A percentile compares a stretch with the other conserved stretches of the same genome.
Conservation (phyloP, 73 alveolate genomes). For the Symbiodinium pilosum region DNA sequence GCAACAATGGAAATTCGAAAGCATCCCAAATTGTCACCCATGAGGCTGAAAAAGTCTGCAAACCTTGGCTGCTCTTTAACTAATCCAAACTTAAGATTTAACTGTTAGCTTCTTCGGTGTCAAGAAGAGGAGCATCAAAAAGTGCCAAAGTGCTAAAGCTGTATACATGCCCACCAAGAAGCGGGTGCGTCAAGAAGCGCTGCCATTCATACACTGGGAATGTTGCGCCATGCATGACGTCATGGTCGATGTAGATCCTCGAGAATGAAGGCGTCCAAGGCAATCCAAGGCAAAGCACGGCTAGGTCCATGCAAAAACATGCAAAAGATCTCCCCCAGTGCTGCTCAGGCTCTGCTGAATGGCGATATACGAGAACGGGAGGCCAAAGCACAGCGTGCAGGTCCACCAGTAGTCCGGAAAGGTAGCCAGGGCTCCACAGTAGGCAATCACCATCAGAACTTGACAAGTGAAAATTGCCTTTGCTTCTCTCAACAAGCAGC, state of each 20-base stretch:
- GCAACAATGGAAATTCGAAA: neutral
- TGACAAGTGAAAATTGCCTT: constrained; percentile 51
- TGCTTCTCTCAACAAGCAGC: neutral
- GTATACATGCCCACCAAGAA: neutral
- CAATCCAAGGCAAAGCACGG: neutral
- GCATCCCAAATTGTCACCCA: too few relatives aligned
- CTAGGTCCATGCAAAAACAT: too few relatives aligned
- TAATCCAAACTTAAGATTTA: too few relatives aligned
- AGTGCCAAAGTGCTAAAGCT: neutral
- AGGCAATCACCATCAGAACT: constrained; percentile 35
- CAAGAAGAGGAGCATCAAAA: neutral
- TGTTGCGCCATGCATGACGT: constrained; percentile 93
- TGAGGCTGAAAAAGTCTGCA: neutral
- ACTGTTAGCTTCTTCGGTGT: neutral
- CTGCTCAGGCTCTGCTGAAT: constrained; percentile 19
- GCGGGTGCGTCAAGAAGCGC: constrained; percentile 77
- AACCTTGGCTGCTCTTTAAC: neutral
- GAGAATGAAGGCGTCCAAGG: neutral
- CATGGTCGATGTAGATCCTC: constrained; percentile 81
- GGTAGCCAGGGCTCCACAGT: constrained; percentile 46
- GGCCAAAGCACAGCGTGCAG: constrained; percentile 54
- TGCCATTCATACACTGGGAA: constrained; percentile 79
- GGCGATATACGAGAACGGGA: constrained; percentile 76
- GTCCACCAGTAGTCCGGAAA: constrained; percentile 88
- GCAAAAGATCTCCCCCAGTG: too few relatives aligned